A percentile compares a stretch with the other conserved stretches of the same genome.
Evolutionary conservation across 805 yeast species (phyloP).

Genomic region (Kodamaea lidongshanica): DNA sequence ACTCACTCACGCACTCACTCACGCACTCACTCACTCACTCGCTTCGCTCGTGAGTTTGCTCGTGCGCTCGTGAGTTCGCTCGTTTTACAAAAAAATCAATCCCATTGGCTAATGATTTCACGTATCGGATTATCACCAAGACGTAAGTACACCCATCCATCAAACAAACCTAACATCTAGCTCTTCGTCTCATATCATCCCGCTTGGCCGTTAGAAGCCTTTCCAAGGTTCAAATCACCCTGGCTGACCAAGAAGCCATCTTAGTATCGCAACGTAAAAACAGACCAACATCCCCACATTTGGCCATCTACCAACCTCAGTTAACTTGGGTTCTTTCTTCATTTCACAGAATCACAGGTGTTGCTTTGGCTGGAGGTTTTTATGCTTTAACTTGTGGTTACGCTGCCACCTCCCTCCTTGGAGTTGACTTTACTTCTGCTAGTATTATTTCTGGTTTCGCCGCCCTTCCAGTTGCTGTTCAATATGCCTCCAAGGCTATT

Average conservation of each 20-base stretch:
- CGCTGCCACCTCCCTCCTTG: constrained; percentile 56
- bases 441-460: constrained; percentile 50
- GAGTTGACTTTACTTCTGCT: constrained; percentile 54
- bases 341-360: constrained; percentile 84
- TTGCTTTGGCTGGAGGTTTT: constrained; percentile 70
- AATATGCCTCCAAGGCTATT: constrained; percentile 59
- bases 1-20: too few relatives aligned
- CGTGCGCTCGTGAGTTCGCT: too few relatives aligned
- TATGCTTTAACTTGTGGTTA: constrained; percentile 72
- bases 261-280: constrained; percentile 74
- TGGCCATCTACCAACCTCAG: constrained; percentile 87
- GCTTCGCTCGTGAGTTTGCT: too few relatives aligned
- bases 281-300: constrained; percentile 90
- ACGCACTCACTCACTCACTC: too few relatives aligned
- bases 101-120: too few relatives aligned
- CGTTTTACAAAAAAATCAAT: too few relatives aligned
- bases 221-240: constrained; percentile 43
- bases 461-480: constrained; percentile 57
- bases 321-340: constrained; percentile 76
- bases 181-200: constrained; percentile 1
- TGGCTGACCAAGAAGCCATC: constrained; percentile 59
- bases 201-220: constrained; percentile 16
- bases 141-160: constrained; percentile 16
- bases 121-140: too few relatives aligned
- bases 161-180: not conserved